Evolutionary conservation across 495 filamentous ascomycete species (phyloP).

Genomic region (Lentithecium fluviatile): DNA sequence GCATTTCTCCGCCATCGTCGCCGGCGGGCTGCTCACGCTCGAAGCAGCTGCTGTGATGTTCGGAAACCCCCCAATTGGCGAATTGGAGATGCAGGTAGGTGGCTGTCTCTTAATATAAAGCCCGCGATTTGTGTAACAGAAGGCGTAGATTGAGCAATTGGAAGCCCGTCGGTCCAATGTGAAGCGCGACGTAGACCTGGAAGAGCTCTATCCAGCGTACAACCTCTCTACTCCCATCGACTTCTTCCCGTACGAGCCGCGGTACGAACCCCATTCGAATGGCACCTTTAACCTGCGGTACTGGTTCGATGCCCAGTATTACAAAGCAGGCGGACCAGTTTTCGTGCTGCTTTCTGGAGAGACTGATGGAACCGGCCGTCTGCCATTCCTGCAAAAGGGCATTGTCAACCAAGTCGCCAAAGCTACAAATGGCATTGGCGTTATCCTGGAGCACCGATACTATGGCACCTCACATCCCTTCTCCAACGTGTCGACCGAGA

Average conservation of each 20-base stretch:
- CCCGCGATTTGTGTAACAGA: neutral
- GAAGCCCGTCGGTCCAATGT: constrained; percentile 1
- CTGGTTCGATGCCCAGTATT: constrained; percentile 68
- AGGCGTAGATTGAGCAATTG: constrained; percentile 5
- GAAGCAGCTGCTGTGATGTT: constrained; percentile 6
- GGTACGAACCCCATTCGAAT: constrained; percentile 66
- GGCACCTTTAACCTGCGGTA: constrained; percentile 64
- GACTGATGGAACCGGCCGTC: constrained; percentile 53
- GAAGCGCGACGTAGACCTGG: constrained; percentile 44
- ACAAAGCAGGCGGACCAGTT: constrained; percentile 68
- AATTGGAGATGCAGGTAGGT: constrained; percentile 17
- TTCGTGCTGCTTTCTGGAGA: constrained; percentile 70
- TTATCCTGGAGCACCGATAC: constrained; percentile 62
- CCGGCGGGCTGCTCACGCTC: constrained; percentile 6
- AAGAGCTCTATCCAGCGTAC: constrained; percentile 54
- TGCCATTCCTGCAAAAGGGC: constrained; percentile 68
- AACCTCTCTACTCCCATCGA: constrained; percentile 68
- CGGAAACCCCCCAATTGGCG: neutral
- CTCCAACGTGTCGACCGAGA: constrained; percentile 53
- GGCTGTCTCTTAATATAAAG: neutral
- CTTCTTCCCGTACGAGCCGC: constrained; percentile 70
- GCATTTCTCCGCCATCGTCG: neutral
- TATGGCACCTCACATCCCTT: constrained; percentile 32
- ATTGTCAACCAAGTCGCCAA: constrained; percentile 61
- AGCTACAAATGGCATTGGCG: constrained; percentile 66